phyloP scores from a whole-genome alignment of 495 filamentous ascomycete genomes.

The Platismatia glauca region DNA sequence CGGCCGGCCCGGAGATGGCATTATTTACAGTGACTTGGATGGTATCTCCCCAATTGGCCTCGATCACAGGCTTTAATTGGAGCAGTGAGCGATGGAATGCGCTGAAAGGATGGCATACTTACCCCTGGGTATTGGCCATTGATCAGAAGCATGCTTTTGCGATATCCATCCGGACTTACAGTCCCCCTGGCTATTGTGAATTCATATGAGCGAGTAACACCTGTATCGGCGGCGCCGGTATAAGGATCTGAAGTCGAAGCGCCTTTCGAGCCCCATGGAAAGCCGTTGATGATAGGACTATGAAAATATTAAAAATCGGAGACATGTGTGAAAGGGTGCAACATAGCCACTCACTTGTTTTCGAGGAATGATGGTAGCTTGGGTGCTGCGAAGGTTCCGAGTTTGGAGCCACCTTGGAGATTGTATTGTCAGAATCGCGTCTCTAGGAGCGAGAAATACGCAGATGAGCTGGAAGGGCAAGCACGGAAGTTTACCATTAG shows the following conservation, averaged over 20 bases:
- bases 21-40: conserved; percentile 52
- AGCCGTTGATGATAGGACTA: conserved; percentile 18
- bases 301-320: neutral
- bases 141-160: conserved; percentile 33
- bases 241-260: conserved; percentile 28
- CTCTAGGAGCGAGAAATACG: neutral
- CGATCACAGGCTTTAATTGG: conserved; percentile 41
- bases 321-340: neutral
- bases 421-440: neutral
- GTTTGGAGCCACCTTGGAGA: neutral
- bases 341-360: neutral
- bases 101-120: neutral
- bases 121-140: conserved; percentile 28
- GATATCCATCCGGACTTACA: conserved; percentile 41
- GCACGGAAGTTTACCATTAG: neutral
- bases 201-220: conserved; percentile 30
- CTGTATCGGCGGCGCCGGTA: conserved; percentile 27
- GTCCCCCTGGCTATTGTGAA: conserved; percentile 30
- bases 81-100: neutral
- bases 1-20: conserved; percentile 27
- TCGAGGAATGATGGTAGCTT: neutral
- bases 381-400: neutral
- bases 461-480: neutral
- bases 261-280: conserved; percentile 17
- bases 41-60: conserved; percentile 53